Percentiles rank a stretch among this genome's conserved stretches.
These are phyloP conservation scores for Botryotinia globosa DNA, from an alignment of 2,329 filamentous ascomycete species.

Conservation along the genomic window DNA sequence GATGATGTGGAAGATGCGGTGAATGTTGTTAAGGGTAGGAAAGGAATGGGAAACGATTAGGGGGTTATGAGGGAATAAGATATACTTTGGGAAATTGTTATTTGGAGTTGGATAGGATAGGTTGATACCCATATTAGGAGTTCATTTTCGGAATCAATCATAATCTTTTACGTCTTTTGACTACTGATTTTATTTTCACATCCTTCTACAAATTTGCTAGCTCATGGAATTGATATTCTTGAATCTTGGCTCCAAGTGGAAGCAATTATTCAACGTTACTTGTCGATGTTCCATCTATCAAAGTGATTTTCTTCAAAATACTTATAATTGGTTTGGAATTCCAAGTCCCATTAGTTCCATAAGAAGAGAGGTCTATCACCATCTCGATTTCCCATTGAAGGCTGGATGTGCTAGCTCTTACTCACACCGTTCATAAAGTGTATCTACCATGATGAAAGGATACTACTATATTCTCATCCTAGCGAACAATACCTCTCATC, in stretches of 20 bases:
- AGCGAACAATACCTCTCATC: background rate
- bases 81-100: background rate
- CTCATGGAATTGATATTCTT: background rate
- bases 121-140: conserved; percentile 15
- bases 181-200: background rate
- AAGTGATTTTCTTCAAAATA: background rate
- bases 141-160: background rate
- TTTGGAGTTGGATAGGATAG: conserved; percentile 8
- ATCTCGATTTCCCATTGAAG: background rate
- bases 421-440: background rate
- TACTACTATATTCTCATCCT: background rate
- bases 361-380: background rate
- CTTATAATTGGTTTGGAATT: background rate
- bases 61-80: too few relatives aligned
- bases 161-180: background rate
- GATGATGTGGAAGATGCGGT: conserved; percentile 50
- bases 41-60: conserved; percentile 24
- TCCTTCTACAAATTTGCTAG: background rate
- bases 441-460: background rate
- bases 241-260: background rate
- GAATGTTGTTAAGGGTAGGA: conserved; percentile 28
- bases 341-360: background rate
- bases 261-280: background rate
- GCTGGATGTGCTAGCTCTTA: background rate
- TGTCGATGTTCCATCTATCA: background rate